A percentile compares a stretch with the other conserved stretches of the same genome.
These are phyloP conservation scores for Madurella mycetomatis DNA, from an alignment of 2,329 filamentous ascomycete species.

Conservation along the genomic window DNA sequence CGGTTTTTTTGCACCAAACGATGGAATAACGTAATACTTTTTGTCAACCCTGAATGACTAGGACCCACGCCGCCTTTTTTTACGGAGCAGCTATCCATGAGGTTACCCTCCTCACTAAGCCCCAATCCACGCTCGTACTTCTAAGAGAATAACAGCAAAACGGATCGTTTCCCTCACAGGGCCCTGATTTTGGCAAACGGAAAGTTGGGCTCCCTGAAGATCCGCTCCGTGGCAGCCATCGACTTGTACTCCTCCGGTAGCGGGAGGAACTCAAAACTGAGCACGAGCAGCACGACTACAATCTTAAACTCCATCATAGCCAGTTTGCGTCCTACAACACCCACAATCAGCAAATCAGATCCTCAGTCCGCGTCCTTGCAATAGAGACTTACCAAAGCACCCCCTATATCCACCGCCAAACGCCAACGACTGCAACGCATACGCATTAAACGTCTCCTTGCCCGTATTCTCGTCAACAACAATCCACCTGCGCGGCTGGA, in stretches of 20 bases:
- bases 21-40: too few species aligned
- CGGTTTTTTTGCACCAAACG: too few species aligned
- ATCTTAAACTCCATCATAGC: slow-evolving; percentile 24
- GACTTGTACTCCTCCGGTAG: slow-evolving; percentile 12
- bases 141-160: too few species aligned
- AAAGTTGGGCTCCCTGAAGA: slow-evolving; percentile 6
- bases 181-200: neutral
- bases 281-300: slow-evolving; percentile 21
- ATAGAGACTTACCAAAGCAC: slow-evolving; percentile 31
- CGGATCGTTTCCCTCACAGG: neutral
- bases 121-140: too few species aligned
- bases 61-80: too few species aligned
- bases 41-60: too few species aligned
- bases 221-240: slow-evolving; percentile 1
- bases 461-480: slow-evolving; percentile 11
- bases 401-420: slow-evolving; percentile 36
- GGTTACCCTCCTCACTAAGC: too few species aligned
- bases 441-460: slow-evolving; percentile 30
- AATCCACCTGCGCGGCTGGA: slow-evolving; percentile 40
- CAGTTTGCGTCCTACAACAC: slow-evolving; percentile 14
- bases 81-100: too few species aligned
- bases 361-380: neutral
- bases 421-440: slow-evolving; percentile 31
- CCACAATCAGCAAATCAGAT: neutral
- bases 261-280: slow-evolving; percentile 24